phyloP scores from a whole-genome alignment of 2,329 filamentous ascomycete genomes.

The Tolypocladium sp. region DNA sequence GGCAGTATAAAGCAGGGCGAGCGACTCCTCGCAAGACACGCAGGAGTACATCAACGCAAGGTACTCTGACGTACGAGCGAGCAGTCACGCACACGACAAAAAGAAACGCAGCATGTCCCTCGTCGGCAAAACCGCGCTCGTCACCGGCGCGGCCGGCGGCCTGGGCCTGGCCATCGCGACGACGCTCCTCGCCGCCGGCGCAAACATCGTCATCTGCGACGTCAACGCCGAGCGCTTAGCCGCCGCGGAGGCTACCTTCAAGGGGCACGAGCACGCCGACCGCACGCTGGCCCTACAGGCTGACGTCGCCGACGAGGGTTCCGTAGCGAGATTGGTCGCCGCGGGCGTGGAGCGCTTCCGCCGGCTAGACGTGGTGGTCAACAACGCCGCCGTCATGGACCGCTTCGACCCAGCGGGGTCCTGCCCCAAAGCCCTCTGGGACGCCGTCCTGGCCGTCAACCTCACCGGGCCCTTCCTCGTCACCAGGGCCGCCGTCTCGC shows the following conservation, averaged over 20 bases:
- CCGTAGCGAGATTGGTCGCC: constrained; percentile 13
- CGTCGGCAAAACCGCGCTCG: constrained; percentile 15
- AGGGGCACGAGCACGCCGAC: not conserved
- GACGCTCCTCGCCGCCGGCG: constrained; percentile 17
- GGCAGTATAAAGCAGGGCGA: not conserved
- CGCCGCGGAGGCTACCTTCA: not conserved
- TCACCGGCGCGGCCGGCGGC: constrained; percentile 22
- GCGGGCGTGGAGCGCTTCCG: constrained; percentile 11
- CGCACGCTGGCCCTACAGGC: not conserved
- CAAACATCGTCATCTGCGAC: constrained; percentile 24
- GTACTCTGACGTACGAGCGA: no score
- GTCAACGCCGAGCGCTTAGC: constrained; percentile 12
- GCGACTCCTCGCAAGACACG: not conserved
- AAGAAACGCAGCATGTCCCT: constrained; percentile 3
- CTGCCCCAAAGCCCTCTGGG: constrained; percentile 36
- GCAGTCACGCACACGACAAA: no score
- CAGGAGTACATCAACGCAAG: no score
- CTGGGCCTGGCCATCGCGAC: constrained; percentile 21
- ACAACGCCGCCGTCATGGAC: constrained; percentile 51
- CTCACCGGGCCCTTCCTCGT: constrained; percentile 45
- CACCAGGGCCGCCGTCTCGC: constrained; percentile 38
- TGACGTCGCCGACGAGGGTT: constrained; percentile 13
- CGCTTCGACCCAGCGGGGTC: constrained; percentile 42
- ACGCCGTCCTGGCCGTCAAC: constrained; percentile 45
- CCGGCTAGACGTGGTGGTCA: constrained; percentile 44